A percentile compares a stretch with the other conserved stretches of the same genome.
Conservation (phyloP, 2,329 filamentous ascomycete genomes). For the Cladophialophora psammophila region DNA sequence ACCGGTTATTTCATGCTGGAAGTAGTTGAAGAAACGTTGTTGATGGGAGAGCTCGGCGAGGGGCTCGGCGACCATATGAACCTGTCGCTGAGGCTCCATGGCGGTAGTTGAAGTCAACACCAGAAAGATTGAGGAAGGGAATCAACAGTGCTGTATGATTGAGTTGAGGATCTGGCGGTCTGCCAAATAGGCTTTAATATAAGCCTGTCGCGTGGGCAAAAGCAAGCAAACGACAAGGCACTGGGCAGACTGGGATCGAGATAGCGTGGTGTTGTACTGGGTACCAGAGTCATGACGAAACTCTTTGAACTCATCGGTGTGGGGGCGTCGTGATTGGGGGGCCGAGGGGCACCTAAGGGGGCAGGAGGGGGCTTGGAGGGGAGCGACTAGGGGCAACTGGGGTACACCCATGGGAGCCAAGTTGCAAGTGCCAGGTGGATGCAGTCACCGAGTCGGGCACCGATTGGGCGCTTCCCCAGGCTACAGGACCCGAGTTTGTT, state of each 20-base stretch:
- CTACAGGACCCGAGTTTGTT: not conserved
- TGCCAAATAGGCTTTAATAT: not conserved
- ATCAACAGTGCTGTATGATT: not conserved
- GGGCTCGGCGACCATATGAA: conserved; percentile 4
- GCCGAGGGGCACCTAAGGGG: not conserved
- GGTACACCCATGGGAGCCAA: not conserved
- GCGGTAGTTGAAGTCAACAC: conserved; percentile 1
- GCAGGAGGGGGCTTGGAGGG: too few relatives aligned
- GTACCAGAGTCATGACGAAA: conserved; percentile 7
- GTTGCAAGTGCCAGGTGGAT: not conserved
- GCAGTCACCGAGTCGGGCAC: not conserved
- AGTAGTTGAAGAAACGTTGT: conserved; percentile 84
- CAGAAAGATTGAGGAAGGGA: not conserved
- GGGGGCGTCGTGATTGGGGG: conserved; percentile 2
- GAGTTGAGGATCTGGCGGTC: conserved; percentile 2
- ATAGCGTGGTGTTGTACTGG: not conserved
- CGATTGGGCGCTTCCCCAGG: not conserved
- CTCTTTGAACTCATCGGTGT: not conserved
- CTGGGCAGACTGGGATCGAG: not conserved
- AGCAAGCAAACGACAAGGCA: not conserved
- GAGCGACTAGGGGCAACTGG: not conserved
- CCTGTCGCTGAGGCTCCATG: conserved; percentile 21
- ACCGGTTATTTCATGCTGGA: conserved; percentile 78
- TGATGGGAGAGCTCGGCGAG: conserved; percentile 59
- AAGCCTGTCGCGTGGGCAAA: not conserved